Evolutionary conservation across 805 yeast species (phyloP).

Genomic region (Cyberlindnera mycetangii): DNA sequence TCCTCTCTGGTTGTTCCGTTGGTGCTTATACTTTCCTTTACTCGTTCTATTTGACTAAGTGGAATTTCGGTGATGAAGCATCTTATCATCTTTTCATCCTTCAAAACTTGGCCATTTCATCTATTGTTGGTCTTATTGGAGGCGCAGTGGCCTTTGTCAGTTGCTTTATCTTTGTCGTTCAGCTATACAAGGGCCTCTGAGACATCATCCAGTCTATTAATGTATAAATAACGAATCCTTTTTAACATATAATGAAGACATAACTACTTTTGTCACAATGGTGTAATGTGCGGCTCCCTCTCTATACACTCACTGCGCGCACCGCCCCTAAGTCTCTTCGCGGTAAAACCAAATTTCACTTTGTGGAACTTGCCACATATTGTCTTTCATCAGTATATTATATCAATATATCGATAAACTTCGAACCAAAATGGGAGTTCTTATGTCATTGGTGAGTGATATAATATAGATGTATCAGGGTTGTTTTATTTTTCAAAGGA

Average conservation of each 20-base stretch:
- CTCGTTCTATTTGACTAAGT: conserved; percentile 26
- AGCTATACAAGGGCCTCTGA: conserved; percentile 17
- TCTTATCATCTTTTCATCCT: conserved; percentile 24
- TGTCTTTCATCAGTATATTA: neutral
- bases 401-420: neutral
- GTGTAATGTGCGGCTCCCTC: too few species aligned
- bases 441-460: conserved; percentile 22
- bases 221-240: too few species aligned
- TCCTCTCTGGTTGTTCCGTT: conserved; percentile 27
- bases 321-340: too few species aligned
- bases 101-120: conserved; percentile 25
- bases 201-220: too few species aligned
- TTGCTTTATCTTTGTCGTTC: conserved; percentile 20
- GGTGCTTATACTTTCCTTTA: conserved; percentile 27
- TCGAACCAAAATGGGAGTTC: conserved; percentile 21
- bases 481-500: too few species aligned
- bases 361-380: conserved; percentile 1
- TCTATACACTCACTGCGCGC: too few species aligned
- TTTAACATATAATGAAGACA: too few species aligned
- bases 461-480: neutral
- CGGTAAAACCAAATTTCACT: neutral
- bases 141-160: conserved; percentile 23
- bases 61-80: conserved; percentile 29
- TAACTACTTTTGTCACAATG: too few species aligned
- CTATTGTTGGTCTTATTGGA: conserved; percentile 24